These are phyloP conservation scores for Phycomyces blakesleeanus DNA, from an alignment of 192 early-diverging fungal genomes.

Conservation along the genomic window DNA sequence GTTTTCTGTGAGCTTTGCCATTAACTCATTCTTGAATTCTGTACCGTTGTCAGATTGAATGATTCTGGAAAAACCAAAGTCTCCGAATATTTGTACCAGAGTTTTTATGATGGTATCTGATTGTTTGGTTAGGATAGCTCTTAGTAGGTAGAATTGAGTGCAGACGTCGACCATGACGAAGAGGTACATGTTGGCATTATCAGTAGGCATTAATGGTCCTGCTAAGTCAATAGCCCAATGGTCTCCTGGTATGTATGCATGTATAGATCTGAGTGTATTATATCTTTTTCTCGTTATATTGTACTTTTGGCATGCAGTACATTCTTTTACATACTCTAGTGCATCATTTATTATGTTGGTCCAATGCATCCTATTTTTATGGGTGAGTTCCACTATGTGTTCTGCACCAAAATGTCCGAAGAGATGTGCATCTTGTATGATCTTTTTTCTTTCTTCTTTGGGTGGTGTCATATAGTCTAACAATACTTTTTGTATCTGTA, in stretches of 20 bases:
- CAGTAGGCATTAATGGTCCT: too few relatives aligned
- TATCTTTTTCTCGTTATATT: conserved; percentile 35
- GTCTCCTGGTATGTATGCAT: conserved; percentile 29
- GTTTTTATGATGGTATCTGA: neutral
- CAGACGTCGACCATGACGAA: conserved; percentile 31
- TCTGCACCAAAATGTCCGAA: conserved; percentile 8
- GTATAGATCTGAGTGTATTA: conserved; percentile 20
- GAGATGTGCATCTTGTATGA: conserved; percentile 2
- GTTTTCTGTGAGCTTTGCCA: conserved; percentile 6
- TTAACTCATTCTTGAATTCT: too few relatives aligned
- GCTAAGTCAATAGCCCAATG: conserved; percentile 32
- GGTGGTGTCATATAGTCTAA: neutral
- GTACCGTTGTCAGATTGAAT: conserved; percentile 40
- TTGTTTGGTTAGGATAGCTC: conserved; percentile 5
- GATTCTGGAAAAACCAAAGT: conserved; percentile 25
- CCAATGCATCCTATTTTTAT: conserved; percentile 28
- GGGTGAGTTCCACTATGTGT: conserved; percentile 27
- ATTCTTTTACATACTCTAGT: conserved; percentile 17
- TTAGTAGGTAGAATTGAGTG: conserved; percentile 26
- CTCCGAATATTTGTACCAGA: conserved; percentile 17
- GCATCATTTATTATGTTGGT: conserved; percentile 15
- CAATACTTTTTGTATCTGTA: neutral
- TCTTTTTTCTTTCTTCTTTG: neutral
- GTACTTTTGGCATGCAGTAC: conserved; percentile 21
- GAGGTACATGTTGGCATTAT: too few relatives aligned